Evolutionary conservation across 805 yeast genomes (phyloP), one percentile per base, ranked within the genome.

Genomic region (Schizosaccharomyces cryophilus): DNA sequence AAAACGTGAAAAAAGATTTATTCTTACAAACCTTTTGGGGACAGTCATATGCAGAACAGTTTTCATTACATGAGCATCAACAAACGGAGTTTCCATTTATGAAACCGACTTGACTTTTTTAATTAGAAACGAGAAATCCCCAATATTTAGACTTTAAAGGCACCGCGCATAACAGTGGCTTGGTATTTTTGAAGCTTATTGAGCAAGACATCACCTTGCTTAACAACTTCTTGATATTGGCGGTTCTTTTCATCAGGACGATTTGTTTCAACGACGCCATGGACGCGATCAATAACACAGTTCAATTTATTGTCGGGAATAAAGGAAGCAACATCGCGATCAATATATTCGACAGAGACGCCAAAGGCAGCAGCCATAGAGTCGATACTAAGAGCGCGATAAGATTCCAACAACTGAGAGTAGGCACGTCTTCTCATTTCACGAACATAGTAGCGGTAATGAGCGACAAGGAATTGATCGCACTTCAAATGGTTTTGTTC

Each of bases 181-280:
- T 95, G 95, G 67, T 90, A 93, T 72, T 89, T 93, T 72, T 93
- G 98, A 69, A 93, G 78, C 72, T 90, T 93, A 19, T 98, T 90
- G 70, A 93, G 80, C 67, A 93, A 76, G 1, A 83, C 81, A 69
- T 93, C 98, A 64, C 98, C 97, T 70, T 84, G 94, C 72, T 87
- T 88, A 67, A 93, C 82, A 68, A 93, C 78, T 64, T 76, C 72
- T 70, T 88, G 95, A 72, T 89, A 93, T 73, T 90, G 97, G 62
- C 87, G 85, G 70, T 93, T 90, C 73, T 93, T 93, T 74, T 85
- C 88, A 71, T 93, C 98, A 1, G 96, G 96, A 66, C 97, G 79
- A 72, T 88, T 93, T 19, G 98, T 93, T 71, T 87, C 94, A 65
- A 93, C 86, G 64, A 93, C 87, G 31, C 76, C 65, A 71, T 88